Evolutionary conservation across 306 rosid genomes (phyloP).

Genomic region (Glycine soja): DNA sequence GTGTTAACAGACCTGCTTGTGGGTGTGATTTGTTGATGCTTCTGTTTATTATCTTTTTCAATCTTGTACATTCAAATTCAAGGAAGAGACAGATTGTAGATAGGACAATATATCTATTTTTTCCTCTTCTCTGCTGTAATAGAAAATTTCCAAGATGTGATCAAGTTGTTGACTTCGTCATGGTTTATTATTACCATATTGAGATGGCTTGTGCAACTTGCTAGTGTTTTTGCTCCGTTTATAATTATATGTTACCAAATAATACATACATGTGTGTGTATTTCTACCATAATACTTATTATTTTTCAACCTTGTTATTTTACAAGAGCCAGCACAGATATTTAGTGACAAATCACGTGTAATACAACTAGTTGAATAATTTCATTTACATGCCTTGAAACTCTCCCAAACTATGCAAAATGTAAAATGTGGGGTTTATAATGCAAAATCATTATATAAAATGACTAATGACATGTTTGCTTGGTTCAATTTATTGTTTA

Average conservation of each 20-base stretch:
- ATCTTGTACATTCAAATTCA: constrained; percentile 55
- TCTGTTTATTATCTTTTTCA: constrained; percentile 27
- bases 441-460: too few species aligned
- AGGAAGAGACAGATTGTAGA: constrained; percentile 47
- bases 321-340: background rate
- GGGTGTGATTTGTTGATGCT: constrained; percentile 55
- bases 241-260: background rate
- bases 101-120: constrained; percentile 34
- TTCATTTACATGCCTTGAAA: background rate
- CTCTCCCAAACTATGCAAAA: background rate
- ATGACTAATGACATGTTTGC: too few species aligned
- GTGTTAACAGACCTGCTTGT: constrained; percentile 31
- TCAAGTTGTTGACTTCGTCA: constrained; percentile 7
- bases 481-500: background rate
- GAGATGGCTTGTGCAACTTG: constrained; percentile 28
- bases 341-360: background rate
- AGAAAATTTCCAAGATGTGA: constrained; percentile 33
- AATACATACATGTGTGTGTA: background rate
- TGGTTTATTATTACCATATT: constrained; percentile 16
- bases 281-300: background rate
- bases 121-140: constrained; percentile 35
- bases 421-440: background rate
- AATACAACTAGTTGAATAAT: background rate
- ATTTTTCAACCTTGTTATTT: background rate
- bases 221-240: constrained; percentile 27